Evolutionary conservation across 2,329 filamentous ascomycete species (phyloP), one percentile per base, ranked within the genome.

Genomic region (Microsporum canis): DNA sequence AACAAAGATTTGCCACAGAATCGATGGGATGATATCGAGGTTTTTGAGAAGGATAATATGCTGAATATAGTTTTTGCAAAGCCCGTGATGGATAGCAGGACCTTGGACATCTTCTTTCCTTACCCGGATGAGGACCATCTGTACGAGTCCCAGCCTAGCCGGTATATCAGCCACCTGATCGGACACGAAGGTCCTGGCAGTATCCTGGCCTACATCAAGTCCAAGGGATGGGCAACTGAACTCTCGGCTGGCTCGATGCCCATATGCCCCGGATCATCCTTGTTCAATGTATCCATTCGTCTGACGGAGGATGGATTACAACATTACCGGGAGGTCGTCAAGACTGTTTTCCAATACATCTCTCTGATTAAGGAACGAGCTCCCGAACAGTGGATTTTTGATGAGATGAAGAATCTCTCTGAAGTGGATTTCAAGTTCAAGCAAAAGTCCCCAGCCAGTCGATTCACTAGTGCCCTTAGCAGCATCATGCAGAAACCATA

Each of bases 371-470:
- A 85, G 64, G 88, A 95, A 68, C 81, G 82, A 1, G 83, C 87
- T 3, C 91, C 92, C 0, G 87, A 95, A 66, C 80, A 95, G 71
- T 97, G 94, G 94, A 91, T 97, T 62, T 91, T 94, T 62, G 84
- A 95, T 36, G 94, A 99, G 75, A 88, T 94, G 73, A 92, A 91
- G 73, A 86, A 86, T 39, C 85, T 97, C 76, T 86, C 88, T 51
- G 91, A 97, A 66, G 89, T 97, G 10, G 88, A 95, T 67, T 99
- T 99, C 80, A 89, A 88, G 66, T 99, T 95, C 76, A 89, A 86
- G 74, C 89, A 97, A 71, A 97, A 97, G 78, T 89, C 86, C 1
- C 89, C 89, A 0, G 90, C 92, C 1, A 94, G 88, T 71, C 84
- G 88, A 33, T 97, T 96, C 68, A 94, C 91, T 0, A 96, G 90